phyloP scores from a whole-genome alignment of 148 eudicot genomes.

The Rhododendron kiyosumense region DNA sequence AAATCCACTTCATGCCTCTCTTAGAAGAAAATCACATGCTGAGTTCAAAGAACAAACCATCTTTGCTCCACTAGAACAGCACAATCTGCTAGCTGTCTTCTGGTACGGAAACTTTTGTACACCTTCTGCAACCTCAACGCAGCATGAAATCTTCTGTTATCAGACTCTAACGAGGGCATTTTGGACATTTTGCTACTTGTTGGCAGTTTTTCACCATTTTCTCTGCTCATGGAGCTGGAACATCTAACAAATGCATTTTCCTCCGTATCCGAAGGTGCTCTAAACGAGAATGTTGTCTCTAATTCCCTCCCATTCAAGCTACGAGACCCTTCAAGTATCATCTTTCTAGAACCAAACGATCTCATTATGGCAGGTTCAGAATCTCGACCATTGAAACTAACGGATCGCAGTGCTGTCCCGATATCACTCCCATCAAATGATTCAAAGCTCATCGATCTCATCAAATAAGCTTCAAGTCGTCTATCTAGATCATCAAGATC shows the following conservation, averaged over 20 bases:
- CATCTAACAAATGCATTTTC: slow-evolving; percentile 6
- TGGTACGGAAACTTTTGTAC: slow-evolving; percentile 53
- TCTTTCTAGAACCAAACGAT: slow-evolving; percentile 25
- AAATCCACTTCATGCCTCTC: background rate
- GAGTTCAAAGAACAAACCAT: slow-evolving; percentile 31
- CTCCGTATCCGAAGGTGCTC: slow-evolving; percentile 4
- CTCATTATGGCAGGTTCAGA: slow-evolving; percentile 17
- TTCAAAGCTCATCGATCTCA: slow-evolving; percentile 20
- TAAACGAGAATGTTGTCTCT: slow-evolving; percentile 22
- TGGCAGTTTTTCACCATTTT: slow-evolving; percentile 5
- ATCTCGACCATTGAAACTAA: slow-evolving; percentile 26
- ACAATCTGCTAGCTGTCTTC: slow-evolving; percentile 66
- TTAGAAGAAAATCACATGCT: no score
- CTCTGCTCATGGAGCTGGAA: slow-evolving; percentile 1
- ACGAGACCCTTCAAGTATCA: slow-evolving; percentile 36
- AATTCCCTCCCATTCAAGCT: slow-evolving; percentile 35
- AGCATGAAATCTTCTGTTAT: slow-evolving; percentile 25
- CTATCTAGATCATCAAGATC: slow-evolving; percentile 25
- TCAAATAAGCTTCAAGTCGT: slow-evolving; percentile 23
- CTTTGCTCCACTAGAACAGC: slow-evolving; percentile 60
- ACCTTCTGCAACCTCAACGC: slow-evolving; percentile 54
- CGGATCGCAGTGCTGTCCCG: slow-evolving; percentile 11
- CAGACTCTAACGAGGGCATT: background rate
- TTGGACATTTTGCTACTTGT: background rate
- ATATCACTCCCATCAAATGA: slow-evolving; percentile 12